Evolutionary conservation across 2,329 filamentous ascomycete genomes (phyloP).

Genomic region (Torrubiellomyces zombiae): DNA sequence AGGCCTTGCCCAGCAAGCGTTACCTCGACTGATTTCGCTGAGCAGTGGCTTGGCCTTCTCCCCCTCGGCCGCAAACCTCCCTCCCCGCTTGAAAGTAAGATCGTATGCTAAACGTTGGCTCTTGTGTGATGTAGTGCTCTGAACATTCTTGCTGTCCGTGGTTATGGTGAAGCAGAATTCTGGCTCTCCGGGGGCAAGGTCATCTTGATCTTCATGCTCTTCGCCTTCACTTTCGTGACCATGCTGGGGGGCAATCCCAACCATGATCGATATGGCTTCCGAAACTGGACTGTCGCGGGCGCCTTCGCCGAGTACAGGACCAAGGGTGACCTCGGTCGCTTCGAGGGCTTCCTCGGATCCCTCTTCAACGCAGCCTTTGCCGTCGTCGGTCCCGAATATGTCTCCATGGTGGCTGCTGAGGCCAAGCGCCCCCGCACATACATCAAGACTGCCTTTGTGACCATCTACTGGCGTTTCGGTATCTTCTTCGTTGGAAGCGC

Average conservation of each 20-base stretch:
- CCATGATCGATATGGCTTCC: constrained; percentile 52
- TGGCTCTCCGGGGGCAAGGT: constrained; percentile 48
- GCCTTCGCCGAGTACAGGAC: constrained; percentile 37
- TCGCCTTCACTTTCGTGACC: constrained; percentile 61
- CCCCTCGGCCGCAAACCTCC: constrained; percentile 1
- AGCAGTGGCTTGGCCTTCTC: constrained; percentile 2
- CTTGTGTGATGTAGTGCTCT: constrained; percentile 24
- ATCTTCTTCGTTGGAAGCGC: constrained; percentile 56
- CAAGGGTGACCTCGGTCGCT: constrained; percentile 44
- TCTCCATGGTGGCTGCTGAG: constrained; percentile 53
- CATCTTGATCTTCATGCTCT: constrained; percentile 48
- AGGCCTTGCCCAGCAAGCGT: no score
- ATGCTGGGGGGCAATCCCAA: constrained; percentile 66
- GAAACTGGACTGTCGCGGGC: constrained; percentile 38
- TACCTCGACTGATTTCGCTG: no score
- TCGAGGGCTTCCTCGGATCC: constrained; percentile 53
- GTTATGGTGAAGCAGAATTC: constrained; percentile 59
- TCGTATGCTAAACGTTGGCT: constrained; percentile 12
- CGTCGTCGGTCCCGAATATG: constrained; percentile 51
- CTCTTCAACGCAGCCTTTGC: constrained; percentile 48
- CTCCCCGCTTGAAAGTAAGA: constrained; percentile 2
- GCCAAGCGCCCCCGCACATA: constrained; percentile 44
- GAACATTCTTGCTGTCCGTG: constrained; percentile 49
- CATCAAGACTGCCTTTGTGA: constrained; percentile 55
- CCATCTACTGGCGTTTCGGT: constrained; percentile 55